Percentiles rank a stretch among this genome's conserved stretches.
phyloP scores from a whole-genome alignment of 345 rosid genomes.

The Carallia brachiata region DNA sequence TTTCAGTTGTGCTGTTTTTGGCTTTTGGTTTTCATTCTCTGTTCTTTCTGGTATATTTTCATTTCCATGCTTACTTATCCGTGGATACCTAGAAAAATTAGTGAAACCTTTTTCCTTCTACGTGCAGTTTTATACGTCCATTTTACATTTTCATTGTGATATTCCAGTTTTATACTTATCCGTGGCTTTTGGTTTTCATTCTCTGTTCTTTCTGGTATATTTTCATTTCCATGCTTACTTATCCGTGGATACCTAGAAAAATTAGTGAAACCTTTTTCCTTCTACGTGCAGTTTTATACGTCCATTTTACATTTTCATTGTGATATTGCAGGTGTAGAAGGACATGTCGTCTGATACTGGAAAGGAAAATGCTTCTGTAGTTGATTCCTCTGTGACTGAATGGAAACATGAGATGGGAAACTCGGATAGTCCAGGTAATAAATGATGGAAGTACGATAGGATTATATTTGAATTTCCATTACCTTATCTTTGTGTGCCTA shows the following conservation, averaged over 20 bases:
- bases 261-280: background rate
- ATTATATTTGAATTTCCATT: background rate
- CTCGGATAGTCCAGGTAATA: conserved; percentile 73
- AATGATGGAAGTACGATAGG: conserved; percentile 1
- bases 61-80: background rate
- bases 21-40: background rate
- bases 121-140: conserved; percentile 1
- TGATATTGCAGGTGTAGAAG: conserved; percentile 26
- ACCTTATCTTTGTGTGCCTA: too few species aligned
- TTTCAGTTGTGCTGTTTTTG: background rate
- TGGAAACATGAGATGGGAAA: conserved; percentile 64
- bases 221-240: background rate
- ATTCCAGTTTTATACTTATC: conserved; percentile 7
- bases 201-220: background rate
- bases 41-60: background rate
- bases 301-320: conserved; percentile 10
- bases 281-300: background rate
- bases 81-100: background rate
- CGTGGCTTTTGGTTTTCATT: background rate
- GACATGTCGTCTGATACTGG: conserved; percentile 84
- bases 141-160: conserved; percentile 13
- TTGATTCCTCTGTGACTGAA: conserved; percentile 82
- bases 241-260: background rate
- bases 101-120: background rate
- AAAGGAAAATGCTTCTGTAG: conserved; percentile 83